Conservation (phyloP, 1,284 basidiomycete genomes). For the Neonothopanus nambi region DNA sequence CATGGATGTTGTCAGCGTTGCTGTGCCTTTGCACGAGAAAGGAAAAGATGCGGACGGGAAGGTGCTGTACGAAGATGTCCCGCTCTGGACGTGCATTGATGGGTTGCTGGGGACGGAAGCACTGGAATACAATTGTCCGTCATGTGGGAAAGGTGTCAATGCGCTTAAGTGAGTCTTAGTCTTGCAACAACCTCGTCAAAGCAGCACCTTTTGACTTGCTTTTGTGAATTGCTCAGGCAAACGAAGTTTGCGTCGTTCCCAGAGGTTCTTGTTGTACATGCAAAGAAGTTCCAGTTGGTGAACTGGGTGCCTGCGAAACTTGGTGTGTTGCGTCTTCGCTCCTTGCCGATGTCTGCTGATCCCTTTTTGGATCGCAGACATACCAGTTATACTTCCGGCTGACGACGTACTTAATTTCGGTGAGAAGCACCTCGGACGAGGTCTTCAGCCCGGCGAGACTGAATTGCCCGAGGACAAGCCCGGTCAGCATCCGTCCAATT, state of each 20-base stretch:
- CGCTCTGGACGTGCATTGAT: slow-evolving; percentile 71
- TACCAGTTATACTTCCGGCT: slow-evolving; percentile 78
- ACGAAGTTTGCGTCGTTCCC: slow-evolving; percentile 87
- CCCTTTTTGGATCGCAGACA: slow-evolving; percentile 52
- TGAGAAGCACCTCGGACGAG: slow-evolving; percentile 71
- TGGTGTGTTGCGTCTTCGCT: slow-evolving; percentile 46
- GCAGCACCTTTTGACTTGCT: too few species aligned
- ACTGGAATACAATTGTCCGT: slow-evolving; percentile 69
- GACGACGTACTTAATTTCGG: slow-evolving; percentile 60
- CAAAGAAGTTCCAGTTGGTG: slow-evolving; percentile 93
- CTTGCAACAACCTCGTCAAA: too few species aligned
- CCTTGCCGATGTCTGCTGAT: not conserved
- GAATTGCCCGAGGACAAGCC: slow-evolving; percentile 61
- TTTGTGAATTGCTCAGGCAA: slow-evolving; percentile 44
- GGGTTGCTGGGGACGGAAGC: slow-evolving; percentile 66
- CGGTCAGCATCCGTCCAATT: slow-evolving; percentile 15
- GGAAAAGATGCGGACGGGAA: slow-evolving; percentile 62
- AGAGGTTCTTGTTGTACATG: slow-evolving; percentile 85
- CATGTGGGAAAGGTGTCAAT: slow-evolving; percentile 40
- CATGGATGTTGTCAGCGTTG: slow-evolving; percentile 79
- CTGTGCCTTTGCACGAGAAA: slow-evolving; percentile 68
- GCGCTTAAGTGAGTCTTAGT: slow-evolving; percentile 41
- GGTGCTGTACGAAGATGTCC: slow-evolving; percentile 67
- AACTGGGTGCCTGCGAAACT: slow-evolving; percentile 98
- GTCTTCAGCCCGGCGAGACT: slow-evolving; percentile 74